phyloP scores from a whole-genome alignment of 2,329 filamentous ascomycete species.

The Alternaria sp. region DNA sequence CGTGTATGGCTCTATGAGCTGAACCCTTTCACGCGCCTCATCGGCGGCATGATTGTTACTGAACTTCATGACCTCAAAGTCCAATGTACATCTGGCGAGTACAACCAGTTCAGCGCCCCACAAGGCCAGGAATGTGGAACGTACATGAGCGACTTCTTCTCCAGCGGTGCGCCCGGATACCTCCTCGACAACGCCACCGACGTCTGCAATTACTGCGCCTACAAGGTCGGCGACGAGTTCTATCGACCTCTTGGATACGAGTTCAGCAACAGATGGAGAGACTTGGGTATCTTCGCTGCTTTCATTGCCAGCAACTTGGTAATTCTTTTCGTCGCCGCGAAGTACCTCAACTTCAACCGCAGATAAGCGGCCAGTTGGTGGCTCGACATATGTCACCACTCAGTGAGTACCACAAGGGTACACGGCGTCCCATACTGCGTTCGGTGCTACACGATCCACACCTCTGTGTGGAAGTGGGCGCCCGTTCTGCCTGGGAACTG shows the following conservation, averaged over 20 bases:
- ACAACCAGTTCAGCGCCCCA: constrained; percentile 73
- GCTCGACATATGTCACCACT: not conserved
- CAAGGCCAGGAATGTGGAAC: constrained; percentile 70
- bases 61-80: constrained; percentile 73
- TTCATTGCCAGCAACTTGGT: constrained; percentile 81
- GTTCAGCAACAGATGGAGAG: constrained; percentile 77
- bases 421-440: not conserved
- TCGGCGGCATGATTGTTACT: constrained; percentile 79
- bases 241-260: constrained; percentile 70
- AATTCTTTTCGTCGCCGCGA: constrained; percentile 64
- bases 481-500: not conserved
- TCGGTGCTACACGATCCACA: not conserved
- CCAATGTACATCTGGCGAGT: constrained; percentile 65
- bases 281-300: constrained; percentile 77
- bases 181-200: constrained; percentile 69
- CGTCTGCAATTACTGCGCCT: constrained; percentile 82
- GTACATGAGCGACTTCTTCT: constrained; percentile 78
- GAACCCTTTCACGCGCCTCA: constrained; percentile 81
- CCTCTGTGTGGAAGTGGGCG: not conserved
- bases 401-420: not conserved
- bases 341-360: constrained; percentile 56
- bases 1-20: constrained; percentile 81
- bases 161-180: constrained; percentile 72
- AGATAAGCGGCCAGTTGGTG: constrained; percentile 22
- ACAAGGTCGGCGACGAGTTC: constrained; percentile 79